Conservation (phyloP, 306 rosid genomes). For the Quercus gilva region DNA sequence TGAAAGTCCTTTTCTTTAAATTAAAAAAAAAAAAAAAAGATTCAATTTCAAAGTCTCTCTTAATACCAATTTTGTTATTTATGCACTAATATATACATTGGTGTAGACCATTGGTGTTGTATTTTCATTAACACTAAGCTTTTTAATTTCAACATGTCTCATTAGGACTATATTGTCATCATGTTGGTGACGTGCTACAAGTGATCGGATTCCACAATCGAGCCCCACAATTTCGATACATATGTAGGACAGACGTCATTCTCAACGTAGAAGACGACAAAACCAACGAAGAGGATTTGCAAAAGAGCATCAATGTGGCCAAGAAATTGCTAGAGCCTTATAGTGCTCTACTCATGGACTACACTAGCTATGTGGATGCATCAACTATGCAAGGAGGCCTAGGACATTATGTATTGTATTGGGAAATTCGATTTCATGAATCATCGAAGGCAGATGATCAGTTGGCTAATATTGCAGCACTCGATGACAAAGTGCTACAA, state of each 20-base stretch:
- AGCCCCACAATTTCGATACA: constrained; percentile 81
- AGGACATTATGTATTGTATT: constrained; percentile 74
- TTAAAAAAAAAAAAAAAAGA: no score
- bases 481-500: constrained; percentile 43
- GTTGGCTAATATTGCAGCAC: background rate
- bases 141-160: background rate
- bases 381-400: constrained; percentile 40
- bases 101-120: background rate
- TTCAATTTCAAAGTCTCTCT: background rate
- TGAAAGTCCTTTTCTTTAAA: no score
- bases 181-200: constrained; percentile 78
- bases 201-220: constrained; percentile 72
- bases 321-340: constrained; percentile 61
- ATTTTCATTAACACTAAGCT: background rate
- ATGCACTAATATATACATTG: background rate
- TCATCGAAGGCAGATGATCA: constrained; percentile 3
- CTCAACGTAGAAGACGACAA: constrained; percentile 82
- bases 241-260: constrained; percentile 73
- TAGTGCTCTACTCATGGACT: constrained; percentile 65
- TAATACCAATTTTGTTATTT: background rate
- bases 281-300: constrained; percentile 76
- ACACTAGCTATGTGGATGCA: constrained; percentile 75
- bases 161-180: constrained; percentile 69
- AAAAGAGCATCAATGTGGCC: constrained; percentile 56
- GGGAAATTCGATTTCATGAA: constrained; percentile 61